Conservation (phyloP, 78 protist species). For the Cavenderia fasciculata region DNA sequence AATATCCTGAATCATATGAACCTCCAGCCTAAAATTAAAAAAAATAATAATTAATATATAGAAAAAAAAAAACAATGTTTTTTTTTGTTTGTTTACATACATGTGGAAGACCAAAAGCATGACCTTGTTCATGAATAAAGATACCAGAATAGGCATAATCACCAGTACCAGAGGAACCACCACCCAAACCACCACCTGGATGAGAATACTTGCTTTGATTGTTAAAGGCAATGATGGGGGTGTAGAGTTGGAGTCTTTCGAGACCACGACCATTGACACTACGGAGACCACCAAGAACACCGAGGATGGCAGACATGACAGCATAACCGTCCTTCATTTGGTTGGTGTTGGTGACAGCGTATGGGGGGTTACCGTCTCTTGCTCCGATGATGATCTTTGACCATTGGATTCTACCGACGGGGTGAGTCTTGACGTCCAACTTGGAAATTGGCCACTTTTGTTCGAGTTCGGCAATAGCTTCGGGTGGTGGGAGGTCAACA, state of each 20-base stretch:
- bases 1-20: background rate
- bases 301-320: slow-evolving; percentile 12
- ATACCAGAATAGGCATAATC: background rate
- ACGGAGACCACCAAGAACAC: slow-evolving; percentile 9
- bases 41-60: too few species aligned
- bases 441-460: slow-evolving; percentile 45
- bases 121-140: slow-evolving; percentile 68
- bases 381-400: slow-evolving; percentile 19
- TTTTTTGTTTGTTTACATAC: too few species aligned
- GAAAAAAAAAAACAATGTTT: too few species aligned
- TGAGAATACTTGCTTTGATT: background rate
- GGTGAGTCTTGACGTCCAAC: background rate
- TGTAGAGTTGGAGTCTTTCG: too few species aligned
- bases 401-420: background rate
- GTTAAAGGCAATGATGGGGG: slow-evolving; percentile 1
- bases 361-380: background rate
- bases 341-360: background rate
- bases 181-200: slow-evolving; percentile 16
- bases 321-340: slow-evolving; percentile 30
- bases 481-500: background rate
- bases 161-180: slow-evolving; percentile 27
- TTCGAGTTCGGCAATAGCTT: background rate
- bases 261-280: slow-evolving; percentile 13
- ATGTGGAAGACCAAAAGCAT: slow-evolving; percentile 42
- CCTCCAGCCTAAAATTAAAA: slow-evolving; percentile 35